These are phyloP conservation scores for Tuber brumale DNA, from an alignment of 495 filamentous ascomycete genomes.

Conservation along the genomic window DNA sequence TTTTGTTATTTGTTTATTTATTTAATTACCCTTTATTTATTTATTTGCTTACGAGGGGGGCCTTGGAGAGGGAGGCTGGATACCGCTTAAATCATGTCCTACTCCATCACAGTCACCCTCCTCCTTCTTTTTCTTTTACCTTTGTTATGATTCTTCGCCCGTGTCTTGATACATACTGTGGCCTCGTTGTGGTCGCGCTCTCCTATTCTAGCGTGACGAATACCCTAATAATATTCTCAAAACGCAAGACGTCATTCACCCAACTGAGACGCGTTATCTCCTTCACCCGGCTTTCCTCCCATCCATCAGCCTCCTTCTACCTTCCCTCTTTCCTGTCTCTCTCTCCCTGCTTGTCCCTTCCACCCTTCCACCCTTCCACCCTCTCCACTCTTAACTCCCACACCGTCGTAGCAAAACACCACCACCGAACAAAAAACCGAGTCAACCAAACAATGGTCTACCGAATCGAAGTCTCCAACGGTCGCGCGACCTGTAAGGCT, in stretches of 20 bases:
- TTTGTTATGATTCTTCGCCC: neutral
- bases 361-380: neutral
- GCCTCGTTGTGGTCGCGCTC: neutral
- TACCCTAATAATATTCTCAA: neutral
- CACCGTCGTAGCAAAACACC: slow-evolving; percentile 12
- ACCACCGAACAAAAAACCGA: slow-evolving; percentile 4
- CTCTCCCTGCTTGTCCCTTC: neutral
- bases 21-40: neutral
- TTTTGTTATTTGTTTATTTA: neutral
- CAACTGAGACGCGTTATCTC: neutral
- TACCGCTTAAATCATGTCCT: neutral
- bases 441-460: slow-evolving; percentile 5
- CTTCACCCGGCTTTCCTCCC: neutral
- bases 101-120: neutral
- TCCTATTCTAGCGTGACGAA: neutral
- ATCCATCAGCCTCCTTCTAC: neutral
- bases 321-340: neutral
- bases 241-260: neutral
- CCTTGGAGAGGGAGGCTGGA: neutral
- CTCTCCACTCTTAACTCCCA: neutral
- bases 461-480: slow-evolving; percentile 20
- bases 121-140: too few species aligned
- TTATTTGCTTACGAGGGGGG: neutral
- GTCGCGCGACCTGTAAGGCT: slow-evolving; percentile 26
- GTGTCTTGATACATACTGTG: neutral